A percentile compares a stretch with the other conserved stretches of the same genome.
Conservation (phyloP, 257 asterid species). For the Solanum medicagineum region DNA sequence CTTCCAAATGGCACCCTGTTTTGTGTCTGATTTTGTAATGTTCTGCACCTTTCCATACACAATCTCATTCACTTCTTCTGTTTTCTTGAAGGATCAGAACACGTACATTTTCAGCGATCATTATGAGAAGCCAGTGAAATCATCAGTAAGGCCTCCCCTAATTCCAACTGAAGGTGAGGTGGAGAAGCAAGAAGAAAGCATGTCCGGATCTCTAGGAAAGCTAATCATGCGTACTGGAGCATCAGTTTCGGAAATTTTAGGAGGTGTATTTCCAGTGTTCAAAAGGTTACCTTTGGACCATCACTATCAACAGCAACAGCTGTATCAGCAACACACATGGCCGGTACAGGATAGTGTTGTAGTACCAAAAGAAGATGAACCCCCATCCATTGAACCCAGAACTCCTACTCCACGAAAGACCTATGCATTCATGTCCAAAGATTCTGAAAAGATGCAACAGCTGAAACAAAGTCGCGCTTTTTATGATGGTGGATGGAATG, state of each 20-base stretch:
- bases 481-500: constrained; percentile 68
- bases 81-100: constrained; percentile 28
- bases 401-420: constrained; percentile 88
- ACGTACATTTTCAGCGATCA: constrained; percentile 14
- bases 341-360: constrained; percentile 80
- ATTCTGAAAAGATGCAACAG: constrained; percentile 81
- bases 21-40: background rate
- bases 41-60: background rate
- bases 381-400: constrained; percentile 58
- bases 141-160: constrained; percentile 45
- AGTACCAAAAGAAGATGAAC: constrained; percentile 67
- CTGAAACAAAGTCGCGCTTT: constrained; percentile 66
- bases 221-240: constrained; percentile 53
- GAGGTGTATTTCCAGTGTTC: constrained; percentile 55
- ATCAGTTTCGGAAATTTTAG: constrained; percentile 48
- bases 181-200: constrained; percentile 69
- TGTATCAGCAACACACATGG: constrained; percentile 43
- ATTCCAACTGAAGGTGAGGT: constrained; percentile 63
- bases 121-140: constrained; percentile 46
- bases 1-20: background rate
- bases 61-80: background rate
- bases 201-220: constrained; percentile 49
- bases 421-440: constrained; percentile 84
- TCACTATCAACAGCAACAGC: constrained; percentile 21
- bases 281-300: constrained; percentile 30